These are phyloP conservation scores for Podospora australis DNA, from an alignment of 495 filamentous ascomycete genomes.

Conservation along the genomic window DNA sequence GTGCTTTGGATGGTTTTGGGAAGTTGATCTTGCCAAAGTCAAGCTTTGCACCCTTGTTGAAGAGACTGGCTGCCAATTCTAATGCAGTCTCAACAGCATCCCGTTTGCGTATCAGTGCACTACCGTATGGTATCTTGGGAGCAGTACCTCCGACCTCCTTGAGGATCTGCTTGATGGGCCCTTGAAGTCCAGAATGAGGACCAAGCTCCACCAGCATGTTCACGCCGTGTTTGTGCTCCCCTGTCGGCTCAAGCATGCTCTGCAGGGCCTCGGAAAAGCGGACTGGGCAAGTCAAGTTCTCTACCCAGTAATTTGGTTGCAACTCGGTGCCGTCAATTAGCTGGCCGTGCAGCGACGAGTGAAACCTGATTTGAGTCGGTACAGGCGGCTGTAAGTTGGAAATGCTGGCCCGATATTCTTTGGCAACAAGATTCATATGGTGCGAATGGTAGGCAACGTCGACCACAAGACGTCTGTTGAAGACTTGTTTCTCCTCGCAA, in stretches of 20 bases:
- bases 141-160: constrained; percentile 31
- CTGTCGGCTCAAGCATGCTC: constrained; percentile 30
- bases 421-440: constrained; percentile 49
- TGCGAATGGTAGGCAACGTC: constrained; percentile 59
- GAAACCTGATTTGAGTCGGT: constrained; percentile 33
- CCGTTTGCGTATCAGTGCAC: constrained; percentile 30
- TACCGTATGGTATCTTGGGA: constrained; percentile 27
- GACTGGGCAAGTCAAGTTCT: constrained; percentile 36
- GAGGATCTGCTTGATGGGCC: constrained; percentile 30
- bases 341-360: constrained; percentile 30
- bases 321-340: constrained; percentile 26
- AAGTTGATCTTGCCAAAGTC: constrained; percentile 39
- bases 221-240: constrained; percentile 30
- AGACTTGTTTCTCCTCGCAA: constrained; percentile 40
- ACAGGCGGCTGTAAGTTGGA: constrained; percentile 25
- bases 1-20: constrained; percentile 26
- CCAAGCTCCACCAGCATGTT: constrained; percentile 51
- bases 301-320: constrained; percentile 42
- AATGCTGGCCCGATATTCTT: constrained; percentile 32
- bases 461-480: constrained; percentile 50
- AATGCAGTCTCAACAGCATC: constrained; percentile 40
- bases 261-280: constrained; percentile 34
- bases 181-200: constrained; percentile 42
- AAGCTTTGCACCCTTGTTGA: constrained; percentile 38
- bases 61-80: constrained; percentile 38